phyloP scores from a whole-genome alignment of 352 stramenopile species.

The Phytopythium kandeliae region DNA sequence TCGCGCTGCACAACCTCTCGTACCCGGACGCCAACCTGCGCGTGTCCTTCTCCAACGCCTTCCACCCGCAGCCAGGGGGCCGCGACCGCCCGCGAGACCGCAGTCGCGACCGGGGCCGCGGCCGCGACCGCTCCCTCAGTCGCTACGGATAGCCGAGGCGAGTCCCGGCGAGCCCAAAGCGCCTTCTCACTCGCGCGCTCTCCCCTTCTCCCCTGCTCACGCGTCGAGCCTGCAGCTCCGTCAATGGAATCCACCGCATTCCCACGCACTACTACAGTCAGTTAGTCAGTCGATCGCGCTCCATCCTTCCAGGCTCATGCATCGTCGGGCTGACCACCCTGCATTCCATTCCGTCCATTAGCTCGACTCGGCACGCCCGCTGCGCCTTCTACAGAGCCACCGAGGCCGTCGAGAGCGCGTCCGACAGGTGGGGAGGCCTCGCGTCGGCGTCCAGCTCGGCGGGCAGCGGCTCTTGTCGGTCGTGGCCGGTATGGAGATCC shows the following conservation, averaged over 20 bases:
- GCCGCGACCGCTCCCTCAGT: constrained; percentile 18
- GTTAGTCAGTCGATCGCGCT: no score
- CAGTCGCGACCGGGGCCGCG: constrained; percentile 34
- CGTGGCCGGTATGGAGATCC: neutral
- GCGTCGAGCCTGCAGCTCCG: no score
- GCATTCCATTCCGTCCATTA: no score
- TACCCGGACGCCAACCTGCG: constrained; percentile 73
- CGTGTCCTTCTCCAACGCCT: constrained; percentile 77
- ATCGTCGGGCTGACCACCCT: no score
- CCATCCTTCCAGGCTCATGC: no score
- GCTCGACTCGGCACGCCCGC: no score
- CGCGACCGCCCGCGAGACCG: constrained; percentile 26
- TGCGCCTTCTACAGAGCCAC: neutral
- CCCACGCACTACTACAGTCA: no score
- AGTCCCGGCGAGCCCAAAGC: no score
- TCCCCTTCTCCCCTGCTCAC: no score
- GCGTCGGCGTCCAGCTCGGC: neutral
- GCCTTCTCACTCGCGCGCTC: no score
- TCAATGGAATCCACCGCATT: no score
- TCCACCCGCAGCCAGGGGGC: constrained; percentile 6
- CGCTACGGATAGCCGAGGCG: neutral
- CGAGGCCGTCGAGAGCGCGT: neutral
- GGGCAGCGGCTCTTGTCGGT: neutral
- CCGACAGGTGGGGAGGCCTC: neutral
- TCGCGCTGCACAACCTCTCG: constrained; percentile 63